These are phyloP conservation scores for Oryza australiensis DNA, from an alignment of 176 grass and related monocot genomes.

Conservation along the genomic window DNA sequence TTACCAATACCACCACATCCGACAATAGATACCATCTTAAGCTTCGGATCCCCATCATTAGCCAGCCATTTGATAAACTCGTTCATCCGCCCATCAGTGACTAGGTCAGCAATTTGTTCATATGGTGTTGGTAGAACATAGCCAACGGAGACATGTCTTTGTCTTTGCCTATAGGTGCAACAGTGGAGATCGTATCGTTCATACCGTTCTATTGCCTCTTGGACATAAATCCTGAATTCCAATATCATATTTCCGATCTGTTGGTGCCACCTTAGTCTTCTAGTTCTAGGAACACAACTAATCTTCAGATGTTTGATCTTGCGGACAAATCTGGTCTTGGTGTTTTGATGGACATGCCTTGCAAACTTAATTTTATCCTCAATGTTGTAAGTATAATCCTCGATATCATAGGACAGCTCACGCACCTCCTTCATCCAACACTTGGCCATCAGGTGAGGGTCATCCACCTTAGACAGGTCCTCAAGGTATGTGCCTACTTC, in stretches of 20 bases:
- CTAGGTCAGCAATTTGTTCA: background rate
- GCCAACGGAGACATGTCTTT: background rate
- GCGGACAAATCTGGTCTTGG: background rate
- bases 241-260: background rate
- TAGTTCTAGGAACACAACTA: too few species aligned
- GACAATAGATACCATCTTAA: background rate
- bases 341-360: background rate
- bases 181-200: background rate
- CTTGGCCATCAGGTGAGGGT: background rate
- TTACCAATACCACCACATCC: background rate
- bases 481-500: background rate
- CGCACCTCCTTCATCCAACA: background rate
- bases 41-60: background rate
- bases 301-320: background rate
- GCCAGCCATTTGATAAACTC: background rate
- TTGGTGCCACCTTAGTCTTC: background rate
- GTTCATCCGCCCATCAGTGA: background rate
- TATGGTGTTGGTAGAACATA: background rate
- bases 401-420: background rate
- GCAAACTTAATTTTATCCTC: too few species aligned
- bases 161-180: background rate
- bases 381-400: background rate
- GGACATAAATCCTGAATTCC: background rate
- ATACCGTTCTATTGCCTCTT: background rate
- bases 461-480: background rate